Percentiles rank a stretch among this genome's conserved stretches.
Conservation (phyloP, 2,329 filamentous ascomycete species). For the Clarireedia paspali region DNA sequence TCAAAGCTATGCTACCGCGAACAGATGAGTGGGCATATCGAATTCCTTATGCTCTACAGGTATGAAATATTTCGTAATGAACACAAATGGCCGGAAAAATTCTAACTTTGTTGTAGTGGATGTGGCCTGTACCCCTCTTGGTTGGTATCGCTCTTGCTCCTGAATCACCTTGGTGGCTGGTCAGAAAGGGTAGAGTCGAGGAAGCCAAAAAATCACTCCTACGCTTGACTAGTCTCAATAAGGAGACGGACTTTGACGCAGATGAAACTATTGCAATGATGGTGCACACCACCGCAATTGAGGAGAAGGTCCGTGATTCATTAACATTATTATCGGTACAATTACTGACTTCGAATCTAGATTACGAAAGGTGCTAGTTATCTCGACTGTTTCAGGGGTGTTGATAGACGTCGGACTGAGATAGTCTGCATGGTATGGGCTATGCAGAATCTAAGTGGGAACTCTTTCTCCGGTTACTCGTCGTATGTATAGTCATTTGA, state of each 20-base stretch:
- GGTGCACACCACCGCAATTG: constrained; percentile 48
- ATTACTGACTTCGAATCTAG: not conserved
- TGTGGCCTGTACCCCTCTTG: constrained; percentile 37
- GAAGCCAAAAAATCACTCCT: constrained; percentile 34
- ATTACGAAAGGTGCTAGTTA: constrained; percentile 39
- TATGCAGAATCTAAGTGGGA: constrained; percentile 56
- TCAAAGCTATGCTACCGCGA: constrained; percentile 38
- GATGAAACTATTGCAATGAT: constrained; percentile 47
- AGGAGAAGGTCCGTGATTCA: constrained; percentile 33
- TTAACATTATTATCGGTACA: not conserved
- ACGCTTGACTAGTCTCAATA: constrained; percentile 30
- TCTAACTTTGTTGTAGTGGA: not conserved
- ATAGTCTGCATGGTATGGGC: constrained; percentile 54
- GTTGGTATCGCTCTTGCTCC: constrained; percentile 39
- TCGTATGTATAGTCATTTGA: constrained; percentile 35
- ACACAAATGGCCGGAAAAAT: too few species aligned
- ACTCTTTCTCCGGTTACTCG: constrained; percentile 57
- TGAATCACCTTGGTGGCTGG: constrained; percentile 43
- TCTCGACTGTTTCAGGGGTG: constrained; percentile 41
- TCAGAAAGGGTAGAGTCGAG: constrained; percentile 36
- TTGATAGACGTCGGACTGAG: constrained; percentile 45
- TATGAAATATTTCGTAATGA: not conserved
- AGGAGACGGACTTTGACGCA: constrained; percentile 37
- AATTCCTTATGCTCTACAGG: constrained; percentile 42
- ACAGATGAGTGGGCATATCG: constrained; percentile 43